Base-by-base conservation (phyloP, 495 filamentous ascomycete species). In the Lophium mytilinum region DNA sequence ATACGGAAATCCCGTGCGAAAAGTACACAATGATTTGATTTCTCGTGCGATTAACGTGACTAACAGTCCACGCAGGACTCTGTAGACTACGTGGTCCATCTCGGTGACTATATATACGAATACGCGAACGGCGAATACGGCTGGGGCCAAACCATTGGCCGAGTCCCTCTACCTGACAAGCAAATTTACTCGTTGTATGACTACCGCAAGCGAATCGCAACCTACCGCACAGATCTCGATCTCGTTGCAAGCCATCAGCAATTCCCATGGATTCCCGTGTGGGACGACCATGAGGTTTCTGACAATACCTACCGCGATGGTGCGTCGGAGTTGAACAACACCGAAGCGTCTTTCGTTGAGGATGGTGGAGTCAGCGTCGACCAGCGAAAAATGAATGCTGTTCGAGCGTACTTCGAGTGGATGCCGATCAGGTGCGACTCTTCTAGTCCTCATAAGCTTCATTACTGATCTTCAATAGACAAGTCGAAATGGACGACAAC, bases 331-430 rank as follows among this genome's bases (percentile, higher is more conserved):
- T 66, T 84, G 49, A 78, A 76, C 61, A 84, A 86, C 64, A 83
- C 79, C 21, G 80, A 84, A 57, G 71, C 78, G 3, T 81, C 80
- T 0, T 85, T 85, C 66, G 68, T 83, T 43, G 64, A 71, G 41
- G 77, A 80, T 48, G 82, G 81, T 1, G 78, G 80, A 17, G 74
- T 85, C 34, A 75, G 75, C 45, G 78, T 85, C 45, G 82, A 85
- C 50, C 82, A 85, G 66, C 75, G 83, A 35, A 84, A 83, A 68
- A 81, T 84, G 76, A 83, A 86, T 56, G 84, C 82, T 6, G 83
- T 86, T 18, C 72, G 84, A 37, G 82, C 84, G 0, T 87, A 87
- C 64, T 88, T 87, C 52, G 84, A 88, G 63, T 88, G 84, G 83
- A 84, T 77, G 75, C 75, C 66, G 9, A 66, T 68, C 30, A 53